Conservation (phyloP, 2,329 filamentous ascomycete genomes). For the Diaporthe destruens region DNA sequence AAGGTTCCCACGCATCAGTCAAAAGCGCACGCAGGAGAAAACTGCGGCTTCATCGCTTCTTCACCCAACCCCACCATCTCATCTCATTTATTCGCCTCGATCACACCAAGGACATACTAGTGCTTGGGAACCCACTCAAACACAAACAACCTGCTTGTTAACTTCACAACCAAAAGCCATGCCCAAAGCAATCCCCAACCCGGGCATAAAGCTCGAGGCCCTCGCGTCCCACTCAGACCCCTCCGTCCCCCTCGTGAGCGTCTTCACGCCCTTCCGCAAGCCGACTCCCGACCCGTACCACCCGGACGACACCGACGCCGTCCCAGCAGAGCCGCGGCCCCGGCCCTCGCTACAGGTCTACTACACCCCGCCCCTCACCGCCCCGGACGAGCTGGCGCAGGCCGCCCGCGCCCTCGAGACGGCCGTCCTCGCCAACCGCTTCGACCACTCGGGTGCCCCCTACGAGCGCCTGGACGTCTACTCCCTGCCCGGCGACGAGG, state of each 20-base stretch:
- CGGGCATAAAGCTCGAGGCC: conserved; percentile 10
- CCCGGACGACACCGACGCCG: neutral
- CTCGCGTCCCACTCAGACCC: conserved; percentile 32
- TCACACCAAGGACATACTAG: neutral
- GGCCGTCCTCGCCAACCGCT: conserved; percentile 19
- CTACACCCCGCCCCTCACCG: conserved; percentile 29
- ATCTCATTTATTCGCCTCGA: neutral
- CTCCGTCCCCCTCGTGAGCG: conserved; percentile 15
- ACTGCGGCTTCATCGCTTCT: no score
- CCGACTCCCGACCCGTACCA: neutral
- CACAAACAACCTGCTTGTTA: neutral
- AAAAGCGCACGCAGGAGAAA: no score
- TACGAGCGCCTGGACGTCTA: conserved; percentile 36
- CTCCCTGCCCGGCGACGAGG: conserved; percentile 8
- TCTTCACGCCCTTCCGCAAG: neutral
- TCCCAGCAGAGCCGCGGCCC: conserved; percentile 21
- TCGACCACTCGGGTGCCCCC: conserved; percentile 9
- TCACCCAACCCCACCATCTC: no score
- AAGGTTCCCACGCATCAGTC: no score
- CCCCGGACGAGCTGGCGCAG: conserved; percentile 24
- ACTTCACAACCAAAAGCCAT: no score
- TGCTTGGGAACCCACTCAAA: neutral
- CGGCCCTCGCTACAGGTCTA: conserved; percentile 29
- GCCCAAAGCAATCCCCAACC: neutral
- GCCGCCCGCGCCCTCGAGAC: conserved; percentile 33